Evolutionary conservation across 768 basidiomycete species (phyloP).

Genomic region (Leccinellum albellum): DNA sequence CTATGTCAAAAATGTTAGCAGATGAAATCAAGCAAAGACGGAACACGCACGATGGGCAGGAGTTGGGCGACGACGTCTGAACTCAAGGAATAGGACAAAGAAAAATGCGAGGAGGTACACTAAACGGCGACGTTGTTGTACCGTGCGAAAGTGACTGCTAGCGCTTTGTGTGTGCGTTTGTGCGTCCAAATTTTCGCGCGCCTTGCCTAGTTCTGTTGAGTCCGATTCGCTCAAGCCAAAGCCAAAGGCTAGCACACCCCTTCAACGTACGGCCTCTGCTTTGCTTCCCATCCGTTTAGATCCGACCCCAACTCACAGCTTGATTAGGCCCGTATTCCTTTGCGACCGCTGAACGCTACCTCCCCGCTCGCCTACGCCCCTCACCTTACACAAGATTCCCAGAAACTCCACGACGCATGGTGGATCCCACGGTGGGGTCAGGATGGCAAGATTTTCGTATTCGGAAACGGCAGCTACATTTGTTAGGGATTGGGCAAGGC

Average conservation of each 20-base stretch:
- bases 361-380: slow-evolving; percentile 61
- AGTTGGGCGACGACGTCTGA: not conserved
- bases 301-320: slow-evolving; percentile 79
- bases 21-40: slow-evolving; percentile 44
- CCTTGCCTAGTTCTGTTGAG: slow-evolving; percentile 9
- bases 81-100: slow-evolving; percentile 11
- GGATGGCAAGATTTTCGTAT: slow-evolving; percentile 84
- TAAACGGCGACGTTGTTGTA: slow-evolving; percentile 51
- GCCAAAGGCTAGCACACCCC: slow-evolving; percentile 77
- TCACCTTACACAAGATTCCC: slow-evolving; percentile 50
- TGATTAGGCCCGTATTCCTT: slow-evolving; percentile 76
- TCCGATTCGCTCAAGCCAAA: slow-evolving; percentile 47
- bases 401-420: slow-evolving; percentile 69
- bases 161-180: slow-evolving; percentile 10
- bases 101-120: slow-evolving; percentile 49
- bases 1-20: slow-evolving; percentile 32
- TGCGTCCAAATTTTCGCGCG: not conserved
- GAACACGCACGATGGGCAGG: slow-evolving; percentile 16
- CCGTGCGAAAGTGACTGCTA: slow-evolving; percentile 13
- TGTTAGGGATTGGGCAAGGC: slow-evolving; percentile 84
- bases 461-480: slow-evolving; percentile 83
- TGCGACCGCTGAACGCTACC: slow-evolving; percentile 79
- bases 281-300: slow-evolving; percentile 84
- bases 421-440: slow-evolving; percentile 73
- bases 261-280: slow-evolving; percentile 78